Evolutionary conservation across 352 stramenopile genomes (phyloP).

Genomic region (Phytophthora cactorum): DNA sequence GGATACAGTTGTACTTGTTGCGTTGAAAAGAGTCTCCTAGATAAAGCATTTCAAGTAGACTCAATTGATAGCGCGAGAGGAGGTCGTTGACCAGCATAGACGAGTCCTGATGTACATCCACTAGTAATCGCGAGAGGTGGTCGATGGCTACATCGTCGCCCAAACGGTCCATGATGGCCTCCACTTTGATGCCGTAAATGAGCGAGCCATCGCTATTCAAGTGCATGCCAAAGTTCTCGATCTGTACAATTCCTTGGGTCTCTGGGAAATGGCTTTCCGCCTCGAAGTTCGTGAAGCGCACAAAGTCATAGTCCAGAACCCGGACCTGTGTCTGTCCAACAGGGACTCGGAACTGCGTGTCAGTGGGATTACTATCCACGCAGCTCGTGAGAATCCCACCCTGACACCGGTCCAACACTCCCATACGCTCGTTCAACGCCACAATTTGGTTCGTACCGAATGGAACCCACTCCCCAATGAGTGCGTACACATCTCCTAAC

Average conservation of each 20-base stretch:
- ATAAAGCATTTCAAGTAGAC: conserved; percentile 96
- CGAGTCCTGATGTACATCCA: conserved; percentile 97
- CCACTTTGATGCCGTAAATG: conserved; percentile 90
- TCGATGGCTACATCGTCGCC: conserved; percentile 97
- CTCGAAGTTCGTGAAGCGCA: conserved; percentile 98
- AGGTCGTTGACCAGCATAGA: conserved; percentile 96
- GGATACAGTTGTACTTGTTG: conserved; percentile 98
- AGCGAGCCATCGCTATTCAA: conserved; percentile 80
- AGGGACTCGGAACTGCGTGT: conserved; percentile 85
- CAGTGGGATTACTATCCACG: conserved; percentile 87
- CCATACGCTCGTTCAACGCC: conserved; percentile 97
- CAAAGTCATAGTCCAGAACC: conserved; percentile 97
- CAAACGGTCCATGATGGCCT: conserved; percentile 97
- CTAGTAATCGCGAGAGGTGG: conserved; percentile 95
- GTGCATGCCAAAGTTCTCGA: conserved; percentile 96
- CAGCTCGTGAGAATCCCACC: conserved; percentile 96
- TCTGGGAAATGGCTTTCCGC: conserved; percentile 97
- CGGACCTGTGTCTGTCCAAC: conserved; percentile 95
- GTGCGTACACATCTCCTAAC: conserved; percentile 95
- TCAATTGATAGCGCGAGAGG: conserved; percentile 95
- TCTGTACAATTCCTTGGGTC: conserved; percentile 94
- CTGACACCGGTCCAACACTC: conserved; percentile 96
- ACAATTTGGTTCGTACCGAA: conserved; percentile 98
- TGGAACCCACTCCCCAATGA: conserved; percentile 98
- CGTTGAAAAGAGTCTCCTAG: conserved; percentile 94